Percentiles rank a stretch among this genome's conserved stretches.
Evolutionary conservation across 2,329 filamentous ascomycete genomes (phyloP).

Genomic region (Trichoderma endophyticum): DNA sequence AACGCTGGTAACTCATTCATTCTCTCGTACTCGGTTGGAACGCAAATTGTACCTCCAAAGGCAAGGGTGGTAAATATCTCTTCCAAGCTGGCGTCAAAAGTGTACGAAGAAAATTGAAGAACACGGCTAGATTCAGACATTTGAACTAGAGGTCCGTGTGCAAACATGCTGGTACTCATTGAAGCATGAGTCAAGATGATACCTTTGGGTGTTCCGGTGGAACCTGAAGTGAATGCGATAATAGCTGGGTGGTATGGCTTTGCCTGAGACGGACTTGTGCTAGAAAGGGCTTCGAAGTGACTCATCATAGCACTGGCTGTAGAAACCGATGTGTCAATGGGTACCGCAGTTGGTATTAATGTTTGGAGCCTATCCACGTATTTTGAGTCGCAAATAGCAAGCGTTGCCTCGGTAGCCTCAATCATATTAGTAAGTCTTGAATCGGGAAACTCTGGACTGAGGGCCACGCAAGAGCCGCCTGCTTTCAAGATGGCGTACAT

Average conservation of each 20-base stretch:
- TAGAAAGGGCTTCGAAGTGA: not conserved
- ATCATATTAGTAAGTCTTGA: not conserved
- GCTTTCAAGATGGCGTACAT: not conserved
- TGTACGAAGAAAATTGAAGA: constrained; percentile 11
- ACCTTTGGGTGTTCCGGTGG: not conserved
- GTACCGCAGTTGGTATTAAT: not conserved
- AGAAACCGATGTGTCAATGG: not conserved
- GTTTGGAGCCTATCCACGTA: not conserved
- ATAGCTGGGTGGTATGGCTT: not conserved
- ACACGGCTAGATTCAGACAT: not conserved
- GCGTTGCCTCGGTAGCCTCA: not conserved
- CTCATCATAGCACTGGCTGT: not conserved
- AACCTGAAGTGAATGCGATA: not conserved
- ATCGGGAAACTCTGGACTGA: not conserved
- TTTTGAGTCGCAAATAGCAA: not conserved
- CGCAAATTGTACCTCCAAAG: constrained; percentile 16
- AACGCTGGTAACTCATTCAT: not conserved
- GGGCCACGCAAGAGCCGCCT: not conserved
- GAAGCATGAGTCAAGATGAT: not conserved
- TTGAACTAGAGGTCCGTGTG: not conserved
- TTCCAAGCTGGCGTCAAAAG: constrained; percentile 2
- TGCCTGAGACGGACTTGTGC: not conserved
- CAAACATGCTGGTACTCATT: not conserved
- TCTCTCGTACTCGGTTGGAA: constrained; percentile 17
- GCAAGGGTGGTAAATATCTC: constrained; percentile 9